Base-by-base conservation (phyloP, 2,329 filamentous ascomycete species). In the Sclerotinia subarctica region DNA sequence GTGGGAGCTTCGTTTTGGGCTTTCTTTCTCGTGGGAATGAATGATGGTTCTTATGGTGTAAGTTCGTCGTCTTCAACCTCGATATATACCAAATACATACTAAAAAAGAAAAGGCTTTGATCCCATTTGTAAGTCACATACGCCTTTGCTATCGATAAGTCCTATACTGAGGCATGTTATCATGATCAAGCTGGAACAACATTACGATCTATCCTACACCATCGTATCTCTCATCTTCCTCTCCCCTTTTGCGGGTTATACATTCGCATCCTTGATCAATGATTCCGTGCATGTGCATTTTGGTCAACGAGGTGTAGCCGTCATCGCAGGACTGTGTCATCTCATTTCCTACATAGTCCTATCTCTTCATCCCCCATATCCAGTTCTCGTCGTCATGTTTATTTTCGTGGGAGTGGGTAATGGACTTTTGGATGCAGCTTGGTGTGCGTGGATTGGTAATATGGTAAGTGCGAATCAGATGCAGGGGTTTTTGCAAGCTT, bases 401-500 rank as follows among this genome's bases (percentile, higher is more conserved):
- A 82, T 88, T 54, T 78, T 93, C 11, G 84, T 86, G 2, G 90
- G 90, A 1, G 88, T 92, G 64, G 91, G 90, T 0, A 92, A 89
- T 75, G 90, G 90, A 5, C 79, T 93, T 24, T 82, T 86, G 67
- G 90, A 88, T 71, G 83, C 81, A 68, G 84, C 80, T 4, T 88
- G 84, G 80, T 87, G 87, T 74, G 84, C 84, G 10, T 87, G 84
- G 83, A 77, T 86, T 26, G 91, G 91, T 8, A 90, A 88, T 73
- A 91, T 94, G 88, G 67, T 69, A 17, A 73, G 72, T 68, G 85
- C 90, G 10, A 93, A 94, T 75, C 88, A 93, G 75, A 80, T 94
- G 1, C 83, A 93, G 0, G 91, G 91, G 0, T 83, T 93, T 69
- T 78, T 94, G 35, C 90, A 93, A 76, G 90, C 87, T 0, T 85